These are phyloP conservation scores for Volvox africanus DNA, from an alignment of 139 green algal genomes.

Conservation along the genomic window DNA sequence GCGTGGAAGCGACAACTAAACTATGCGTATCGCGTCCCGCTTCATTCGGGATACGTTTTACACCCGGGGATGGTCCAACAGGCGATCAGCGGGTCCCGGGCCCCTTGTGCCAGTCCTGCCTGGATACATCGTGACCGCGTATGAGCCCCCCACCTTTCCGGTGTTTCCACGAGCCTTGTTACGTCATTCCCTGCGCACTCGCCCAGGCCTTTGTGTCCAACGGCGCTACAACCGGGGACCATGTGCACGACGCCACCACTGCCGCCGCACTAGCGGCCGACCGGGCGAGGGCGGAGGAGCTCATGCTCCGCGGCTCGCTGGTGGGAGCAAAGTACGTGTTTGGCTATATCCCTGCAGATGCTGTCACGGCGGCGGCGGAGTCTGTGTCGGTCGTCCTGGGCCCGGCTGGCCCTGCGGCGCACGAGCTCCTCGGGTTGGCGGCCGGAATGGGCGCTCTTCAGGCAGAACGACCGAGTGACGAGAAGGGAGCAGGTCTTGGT, in stretches of 20 bases:
- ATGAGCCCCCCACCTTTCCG: too few relatives aligned
- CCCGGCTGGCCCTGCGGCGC: background rate
- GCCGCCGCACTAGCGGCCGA: conserved; percentile 22
- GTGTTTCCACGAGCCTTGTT: background rate
- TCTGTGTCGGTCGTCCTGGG: background rate
- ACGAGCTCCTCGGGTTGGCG: background rate
- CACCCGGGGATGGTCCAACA: too few relatives aligned
- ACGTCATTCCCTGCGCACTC: background rate
- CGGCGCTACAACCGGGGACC: conserved; percentile 15
- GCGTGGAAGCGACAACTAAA: too few relatives aligned
- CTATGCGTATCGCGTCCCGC: too few relatives aligned
- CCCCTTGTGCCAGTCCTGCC: too few relatives aligned
- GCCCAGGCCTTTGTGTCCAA: conserved; percentile 5
- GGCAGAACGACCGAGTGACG: too few relatives aligned
- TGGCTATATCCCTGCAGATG: background rate
- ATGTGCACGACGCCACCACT: conserved; percentile 16
- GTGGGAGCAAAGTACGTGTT: conserved; percentile 10
- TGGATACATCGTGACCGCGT: too few relatives aligned
- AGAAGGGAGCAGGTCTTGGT: background rate
- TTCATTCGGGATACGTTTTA: too few relatives aligned
- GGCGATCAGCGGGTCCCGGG: too few relatives aligned
- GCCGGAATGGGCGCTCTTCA: background rate
- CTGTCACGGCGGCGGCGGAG: background rate
- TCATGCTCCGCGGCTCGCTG: conserved; percentile 30
- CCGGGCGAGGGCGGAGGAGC: conserved; percentile 16